phyloP scores from a whole-genome alignment of 305 asterid genomes.

The Stenogyne calaminthoides region DNA sequence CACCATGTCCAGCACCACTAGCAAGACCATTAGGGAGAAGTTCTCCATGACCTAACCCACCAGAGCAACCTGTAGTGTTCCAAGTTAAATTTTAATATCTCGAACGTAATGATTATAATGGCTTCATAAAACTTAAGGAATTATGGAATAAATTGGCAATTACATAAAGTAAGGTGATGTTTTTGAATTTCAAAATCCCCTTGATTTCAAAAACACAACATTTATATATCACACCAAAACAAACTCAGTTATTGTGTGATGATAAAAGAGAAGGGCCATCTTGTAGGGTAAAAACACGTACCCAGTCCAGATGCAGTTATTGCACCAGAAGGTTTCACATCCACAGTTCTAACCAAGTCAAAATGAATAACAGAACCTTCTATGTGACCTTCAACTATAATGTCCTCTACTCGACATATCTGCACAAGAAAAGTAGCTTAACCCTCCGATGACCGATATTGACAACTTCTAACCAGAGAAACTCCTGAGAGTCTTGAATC shows the following conservation, averaged over 20 bases:
- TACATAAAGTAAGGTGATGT: background rate
- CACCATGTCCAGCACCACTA: conserved; percentile 98
- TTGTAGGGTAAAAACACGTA: conserved; percentile 36
- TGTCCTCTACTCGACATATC: conserved; percentile 91
- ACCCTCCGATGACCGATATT: conserved; percentile 32
- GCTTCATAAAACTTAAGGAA: conserved; percentile 14
- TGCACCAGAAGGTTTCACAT: conserved; percentile 64
- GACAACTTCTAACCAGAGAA: conserved; percentile 45
- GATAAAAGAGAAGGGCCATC: conserved; percentile 15
- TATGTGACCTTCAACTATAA: conserved; percentile 62
- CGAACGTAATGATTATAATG: conserved; percentile 19
- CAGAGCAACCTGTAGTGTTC: conserved; percentile 67
- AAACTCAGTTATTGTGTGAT: conserved; percentile 15
- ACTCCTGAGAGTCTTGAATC: conserved; percentile 45
- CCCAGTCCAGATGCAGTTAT: conserved; percentile 86
- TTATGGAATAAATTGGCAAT: conserved; percentile 5
- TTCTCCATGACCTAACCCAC: conserved; percentile 82
- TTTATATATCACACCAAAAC: background rate
- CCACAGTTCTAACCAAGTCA: conserved; percentile 73
- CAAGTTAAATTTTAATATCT: conserved; percentile 36
- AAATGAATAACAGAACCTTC: conserved; percentile 88
- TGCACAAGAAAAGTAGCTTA: conserved; percentile 45
- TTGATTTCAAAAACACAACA: background rate
- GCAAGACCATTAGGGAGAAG: conserved; percentile 64
- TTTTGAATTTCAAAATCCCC: too few relatives aligned